Base-by-base conservation (phyloP, 2,329 filamentous ascomycete genomes). In the Colletotrichum simmondsii region DNA sequence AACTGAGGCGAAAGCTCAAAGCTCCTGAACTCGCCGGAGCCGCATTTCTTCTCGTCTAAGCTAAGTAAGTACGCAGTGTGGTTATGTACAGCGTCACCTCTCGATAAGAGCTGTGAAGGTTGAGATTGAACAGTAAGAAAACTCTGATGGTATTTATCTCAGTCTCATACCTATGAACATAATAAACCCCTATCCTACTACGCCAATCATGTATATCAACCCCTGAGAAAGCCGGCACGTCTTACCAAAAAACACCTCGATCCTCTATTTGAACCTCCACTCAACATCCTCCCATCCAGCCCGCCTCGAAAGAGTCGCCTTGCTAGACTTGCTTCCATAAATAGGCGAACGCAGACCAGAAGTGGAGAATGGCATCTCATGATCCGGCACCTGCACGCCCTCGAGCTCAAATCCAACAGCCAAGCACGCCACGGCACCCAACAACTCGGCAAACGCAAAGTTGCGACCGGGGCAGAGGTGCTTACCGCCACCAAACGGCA, bases 401-500 rank as follows among this genome's bases (percentile, higher is more conserved):
- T 78, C 72, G 16, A 78, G 61, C 24, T 79, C 77, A 37, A 76
- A 80, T 2, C 76, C 77, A 6, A 78, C 66, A 8, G 77, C 73
- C 19, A 79, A 32, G 5, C 75, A 74, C 3, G 65, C 72, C 46
- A 77, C 56, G 11, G 77, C 58, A 2, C 76, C 78, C 61, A 80
- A 59, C 24, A 76, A 78, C 75, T 83, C 81, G 0, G 79, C 71
- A n/a, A 77, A 68, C 1, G 81, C 81, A 66, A 83, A 81, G 35
- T 79, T 78, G 0, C 81, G 74, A 0, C 81, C 81, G 0, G 81
- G 81, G 22, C 80, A 83, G 0, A 81, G 77, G 42, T 81, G 75
- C 32, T 76, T 79, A 1, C 80, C 80, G 19, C 80, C 80, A 3
- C 81, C 81, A 53, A 83, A 82, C 0, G 81, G 78, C 0, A 79